Conservation (phyloP, 2,329 filamentous ascomycete genomes). For the Apiospora pterosperma region DNA sequence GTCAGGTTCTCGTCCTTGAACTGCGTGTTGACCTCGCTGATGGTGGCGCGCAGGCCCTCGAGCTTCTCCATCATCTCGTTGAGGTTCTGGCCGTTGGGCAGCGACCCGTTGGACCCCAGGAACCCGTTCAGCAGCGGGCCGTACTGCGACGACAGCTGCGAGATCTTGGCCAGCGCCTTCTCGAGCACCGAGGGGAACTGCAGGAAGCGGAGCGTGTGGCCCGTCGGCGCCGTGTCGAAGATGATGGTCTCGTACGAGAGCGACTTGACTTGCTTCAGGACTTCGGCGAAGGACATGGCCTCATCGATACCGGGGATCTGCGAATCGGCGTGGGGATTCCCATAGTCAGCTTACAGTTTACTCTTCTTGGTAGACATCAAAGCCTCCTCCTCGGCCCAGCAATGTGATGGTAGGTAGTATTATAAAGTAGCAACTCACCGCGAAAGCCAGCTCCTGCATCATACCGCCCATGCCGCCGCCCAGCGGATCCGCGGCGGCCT, state of each 20-base stretch:
- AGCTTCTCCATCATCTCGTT: slow-evolving; percentile 93
- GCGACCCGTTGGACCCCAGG: slow-evolving; percentile 68
- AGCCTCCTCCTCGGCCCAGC: not conserved
- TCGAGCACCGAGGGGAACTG: slow-evolving; percentile 98
- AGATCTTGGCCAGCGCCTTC: slow-evolving; percentile 96
- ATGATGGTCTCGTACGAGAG: slow-evolving; percentile 98
- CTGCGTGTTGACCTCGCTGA: slow-evolving; percentile 92
- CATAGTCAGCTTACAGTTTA: not conserved
- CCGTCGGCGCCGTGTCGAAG: slow-evolving; percentile 97
- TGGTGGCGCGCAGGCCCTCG: slow-evolving; percentile 88
- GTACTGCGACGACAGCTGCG: slow-evolving; percentile 89
- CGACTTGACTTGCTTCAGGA: slow-evolving; percentile 98
- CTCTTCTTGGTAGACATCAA: not conserved
- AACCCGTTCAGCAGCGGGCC: slow-evolving; percentile 94
- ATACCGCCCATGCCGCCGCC: slow-evolving; percentile 60
- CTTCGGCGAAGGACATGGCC: slow-evolving; percentile 99
- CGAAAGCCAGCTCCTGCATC: slow-evolving; percentile 94
- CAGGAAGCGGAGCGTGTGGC: slow-evolving; percentile 96
- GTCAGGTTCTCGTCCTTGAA: slow-evolving; percentile 97
- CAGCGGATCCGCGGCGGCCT: slow-evolving; percentile 32
- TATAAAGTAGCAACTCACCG: slow-evolving; percentile 53
- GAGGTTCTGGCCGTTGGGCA: slow-evolving; percentile 91
- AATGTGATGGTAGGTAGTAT: not conserved
- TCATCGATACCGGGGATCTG: slow-evolving; percentile 98
- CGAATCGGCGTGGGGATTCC: not conserved